Conservation (phyloP, 2,329 filamentous ascomycete genomes). For the Paecilomyces sp. region DNA sequence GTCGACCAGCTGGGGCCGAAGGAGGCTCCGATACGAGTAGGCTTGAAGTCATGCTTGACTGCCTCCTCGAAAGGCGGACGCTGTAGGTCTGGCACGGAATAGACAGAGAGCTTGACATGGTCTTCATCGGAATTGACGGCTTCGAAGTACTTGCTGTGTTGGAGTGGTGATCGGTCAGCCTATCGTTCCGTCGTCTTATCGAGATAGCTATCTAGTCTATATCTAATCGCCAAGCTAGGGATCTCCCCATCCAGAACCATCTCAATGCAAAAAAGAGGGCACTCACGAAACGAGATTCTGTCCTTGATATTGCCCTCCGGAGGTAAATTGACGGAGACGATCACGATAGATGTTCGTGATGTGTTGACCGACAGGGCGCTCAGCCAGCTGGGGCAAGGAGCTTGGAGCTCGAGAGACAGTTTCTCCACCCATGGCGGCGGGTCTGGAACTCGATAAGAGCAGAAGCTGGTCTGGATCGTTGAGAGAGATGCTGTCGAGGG, state of each 20-base stretch:
- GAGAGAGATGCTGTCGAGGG: neutral
- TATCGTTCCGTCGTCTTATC: neutral
- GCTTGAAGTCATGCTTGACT: slow-evolving; percentile 64
- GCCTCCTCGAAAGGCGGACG: slow-evolving; percentile 86
- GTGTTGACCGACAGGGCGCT: slow-evolving; percentile 61
- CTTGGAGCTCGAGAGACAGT: slow-evolving; percentile 25
- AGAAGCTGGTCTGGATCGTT: neutral
- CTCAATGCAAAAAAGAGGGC: neutral
- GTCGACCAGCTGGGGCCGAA: slow-evolving; percentile 97
- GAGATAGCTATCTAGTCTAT: neutral
- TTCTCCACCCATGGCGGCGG: slow-evolving; percentile 30
- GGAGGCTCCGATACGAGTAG: slow-evolving; percentile 65
- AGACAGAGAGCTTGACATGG: slow-evolving; percentile 77
- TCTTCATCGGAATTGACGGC: slow-evolving; percentile 60
- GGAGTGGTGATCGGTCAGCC: neutral
- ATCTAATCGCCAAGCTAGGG: neutral
- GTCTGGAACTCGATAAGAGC: neutral
- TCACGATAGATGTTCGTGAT: slow-evolving; percentile 81
- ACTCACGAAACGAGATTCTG: slow-evolving; percentile 66
- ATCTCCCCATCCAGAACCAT: neutral
- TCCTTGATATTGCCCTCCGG: slow-evolving; percentile 67
- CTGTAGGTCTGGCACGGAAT: slow-evolving; percentile 70
- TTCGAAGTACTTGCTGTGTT: slow-evolving; percentile 62
- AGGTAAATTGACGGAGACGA: slow-evolving; percentile 74
- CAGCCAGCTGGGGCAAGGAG: slow-evolving; percentile 44